Evolutionary conservation across 306 rosid species (phyloP).

Genomic region (Cucurbita pepo): DNA sequence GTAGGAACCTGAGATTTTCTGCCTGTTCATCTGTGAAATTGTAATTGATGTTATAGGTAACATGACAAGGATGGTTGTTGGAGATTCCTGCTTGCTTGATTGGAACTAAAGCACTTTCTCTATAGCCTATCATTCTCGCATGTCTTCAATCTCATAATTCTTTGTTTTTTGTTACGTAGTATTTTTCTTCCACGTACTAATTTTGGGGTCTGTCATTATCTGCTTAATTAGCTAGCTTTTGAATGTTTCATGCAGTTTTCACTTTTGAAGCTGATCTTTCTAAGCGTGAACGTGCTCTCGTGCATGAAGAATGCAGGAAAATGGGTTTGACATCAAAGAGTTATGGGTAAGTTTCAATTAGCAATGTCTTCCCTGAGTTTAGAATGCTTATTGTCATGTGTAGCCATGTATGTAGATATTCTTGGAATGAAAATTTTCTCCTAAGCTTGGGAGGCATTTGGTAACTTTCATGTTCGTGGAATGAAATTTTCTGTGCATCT

Average conservation of each 20-base stretch:
- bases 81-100: background rate
- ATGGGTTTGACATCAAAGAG: conserved; percentile 66
- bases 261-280: conserved; percentile 37
- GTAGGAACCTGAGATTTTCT: background rate
- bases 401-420: background rate
- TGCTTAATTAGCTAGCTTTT: conserved; percentile 1
- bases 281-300: conserved; percentile 39
- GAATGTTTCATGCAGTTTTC: conserved; percentile 33
- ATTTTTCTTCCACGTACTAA: background rate
- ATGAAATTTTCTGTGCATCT: background rate
- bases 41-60: background rate
- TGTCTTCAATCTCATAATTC: background rate
- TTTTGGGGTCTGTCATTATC: background rate
- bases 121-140: background rate
- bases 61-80: background rate
- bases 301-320: conserved; percentile 33
- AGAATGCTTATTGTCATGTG: background rate
- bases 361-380: background rate
- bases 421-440: conserved; percentile 4
- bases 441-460: background rate
- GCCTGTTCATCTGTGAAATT: background rate
- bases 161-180: background rate
- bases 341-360: conserved; percentile 52
- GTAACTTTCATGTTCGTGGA: background rate
- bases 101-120: background rate